Evolutionary conservation across 768 basidiomycete genomes (phyloP).

Genomic region (Phallus indusiatus): DNA sequence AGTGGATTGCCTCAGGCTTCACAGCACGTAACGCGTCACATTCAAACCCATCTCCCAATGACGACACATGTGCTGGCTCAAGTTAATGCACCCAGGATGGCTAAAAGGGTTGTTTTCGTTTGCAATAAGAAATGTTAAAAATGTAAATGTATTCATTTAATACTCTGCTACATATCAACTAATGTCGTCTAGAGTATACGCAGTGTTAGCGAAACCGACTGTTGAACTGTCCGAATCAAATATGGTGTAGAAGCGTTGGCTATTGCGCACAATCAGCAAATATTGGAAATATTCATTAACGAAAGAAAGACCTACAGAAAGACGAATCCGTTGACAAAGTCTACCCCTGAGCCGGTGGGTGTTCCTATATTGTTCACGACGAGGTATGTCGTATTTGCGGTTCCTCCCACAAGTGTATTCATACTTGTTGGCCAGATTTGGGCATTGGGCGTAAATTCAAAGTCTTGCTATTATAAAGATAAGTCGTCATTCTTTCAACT

Average conservation of each 20-base stretch:
- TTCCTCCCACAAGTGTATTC: slow-evolving; percentile 27
- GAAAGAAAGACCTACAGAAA: slow-evolving; percentile 13
- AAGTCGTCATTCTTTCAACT: not conserved
- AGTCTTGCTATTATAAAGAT: not conserved
- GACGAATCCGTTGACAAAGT: slow-evolving; percentile 26
- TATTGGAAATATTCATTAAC: not conserved
- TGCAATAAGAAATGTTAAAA: no score
- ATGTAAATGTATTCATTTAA: not conserved
- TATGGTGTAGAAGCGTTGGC: slow-evolving; percentile 16
- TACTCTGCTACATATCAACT: not conserved
- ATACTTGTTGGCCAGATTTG: slow-evolving; percentile 28
- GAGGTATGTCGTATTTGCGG: slow-evolving; percentile 23
- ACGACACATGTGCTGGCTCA: no score
- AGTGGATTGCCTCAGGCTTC: no score
- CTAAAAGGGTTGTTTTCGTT: not conserved
- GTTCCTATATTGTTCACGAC: slow-evolving; percentile 22
- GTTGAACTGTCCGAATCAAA: slow-evolving; percentile 13
- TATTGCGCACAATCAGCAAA: slow-evolving; percentile 1
- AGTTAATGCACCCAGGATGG: no score
- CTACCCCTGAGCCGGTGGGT: slow-evolving; percentile 22
- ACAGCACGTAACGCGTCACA: no score
- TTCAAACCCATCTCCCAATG: no score
- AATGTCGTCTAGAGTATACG: not conserved
- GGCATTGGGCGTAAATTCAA: slow-evolving; percentile 10
- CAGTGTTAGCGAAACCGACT: slow-evolving; percentile 16